phyloP scores from a whole-genome alignment of 2,329 filamentous ascomycete genomes.

The Colletotrichum higginsianum region DNA sequence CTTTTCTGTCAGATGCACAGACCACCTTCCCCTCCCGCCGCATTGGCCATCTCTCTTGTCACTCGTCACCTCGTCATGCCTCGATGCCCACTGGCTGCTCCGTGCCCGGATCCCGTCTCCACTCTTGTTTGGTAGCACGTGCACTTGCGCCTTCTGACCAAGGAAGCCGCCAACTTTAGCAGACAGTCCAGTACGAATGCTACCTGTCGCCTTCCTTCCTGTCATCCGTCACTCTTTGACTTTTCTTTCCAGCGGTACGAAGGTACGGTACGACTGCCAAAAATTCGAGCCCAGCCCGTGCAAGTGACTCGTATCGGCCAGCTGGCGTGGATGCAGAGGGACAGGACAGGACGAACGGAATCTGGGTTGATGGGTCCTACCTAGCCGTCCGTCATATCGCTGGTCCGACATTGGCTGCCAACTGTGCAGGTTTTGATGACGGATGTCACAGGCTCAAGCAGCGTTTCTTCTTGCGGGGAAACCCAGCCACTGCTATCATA shows the following conservation, averaged over 20 bases:
- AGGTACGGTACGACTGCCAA: not conserved
- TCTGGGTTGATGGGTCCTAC: not conserved
- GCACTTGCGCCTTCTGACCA: not conserved
- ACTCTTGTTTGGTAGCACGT: not conserved
- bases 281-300: not conserved
- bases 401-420: not conserved
- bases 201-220: not conserved
- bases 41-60: constrained; percentile 30
- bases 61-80: constrained; percentile 39
- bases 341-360: not conserved
- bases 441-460: constrained; percentile 20
- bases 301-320: not conserved
- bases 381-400: not conserved
- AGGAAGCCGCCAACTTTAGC: not conserved
- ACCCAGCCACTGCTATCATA: constrained; percentile 35
- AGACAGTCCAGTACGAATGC: not conserved
- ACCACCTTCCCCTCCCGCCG: not conserved
- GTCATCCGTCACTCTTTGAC: not conserved
- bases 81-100: constrained; percentile 33
- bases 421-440: constrained; percentile 24
- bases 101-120: constrained; percentile 21
- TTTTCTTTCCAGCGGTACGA: not conserved
- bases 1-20: constrained; percentile 19
- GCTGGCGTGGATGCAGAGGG: not conserved
- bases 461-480: constrained; percentile 40